phyloP scores from a whole-genome alignment of 1,284 basidiomycete species.

The Leccinum olivaceoglutinosum region DNA sequence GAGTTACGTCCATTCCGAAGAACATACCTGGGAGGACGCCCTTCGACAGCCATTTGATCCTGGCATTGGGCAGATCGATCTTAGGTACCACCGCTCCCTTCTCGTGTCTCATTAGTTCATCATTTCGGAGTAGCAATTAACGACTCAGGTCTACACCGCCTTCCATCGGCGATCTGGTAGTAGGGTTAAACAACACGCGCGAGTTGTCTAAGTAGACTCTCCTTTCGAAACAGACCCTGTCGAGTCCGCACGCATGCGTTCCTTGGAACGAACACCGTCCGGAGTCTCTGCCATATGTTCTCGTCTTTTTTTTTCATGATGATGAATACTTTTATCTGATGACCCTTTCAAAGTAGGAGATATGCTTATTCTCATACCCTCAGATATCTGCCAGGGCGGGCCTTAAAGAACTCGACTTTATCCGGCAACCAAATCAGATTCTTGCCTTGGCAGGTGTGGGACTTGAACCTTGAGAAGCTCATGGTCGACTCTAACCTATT shows the following conservation, averaged over 20 bases:
- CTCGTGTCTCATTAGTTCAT: conserved; percentile 8
- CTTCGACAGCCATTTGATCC: conserved; percentile 25
- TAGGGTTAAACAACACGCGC: conserved; percentile 26
- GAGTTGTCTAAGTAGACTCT: conserved; percentile 27
- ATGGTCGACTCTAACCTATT: conserved; percentile 38
- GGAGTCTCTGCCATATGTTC: conserved; percentile 23
- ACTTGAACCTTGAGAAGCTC: conserved; percentile 46
- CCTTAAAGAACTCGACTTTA: conserved; percentile 55
- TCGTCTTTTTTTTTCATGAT: too few species aligned
- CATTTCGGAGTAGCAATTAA: conserved; percentile 17
- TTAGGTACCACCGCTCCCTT: conserved; percentile 21
- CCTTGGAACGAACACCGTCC: conserved; percentile 27
- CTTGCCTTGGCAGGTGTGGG: conserved; percentile 60
- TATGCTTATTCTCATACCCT: conserved; percentile 50
- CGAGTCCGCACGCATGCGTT: conserved; percentile 18
- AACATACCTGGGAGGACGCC: conserved; percentile 27
- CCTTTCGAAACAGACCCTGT: conserved; percentile 11
- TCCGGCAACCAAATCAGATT: conserved; percentile 54
- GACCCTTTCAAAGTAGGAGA: conserved; percentile 34
- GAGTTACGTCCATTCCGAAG: conserved; percentile 23
- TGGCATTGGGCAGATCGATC: conserved; percentile 29
- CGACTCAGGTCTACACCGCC: conserved; percentile 24
- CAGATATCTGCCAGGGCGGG: conserved; percentile 50
- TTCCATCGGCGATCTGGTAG: conserved; percentile 22
- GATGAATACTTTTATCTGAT: conserved; percentile 5